Evolutionary conservation across 73 alveolate species (phyloP).

Genomic region (Breviolum minutum): DNA sequence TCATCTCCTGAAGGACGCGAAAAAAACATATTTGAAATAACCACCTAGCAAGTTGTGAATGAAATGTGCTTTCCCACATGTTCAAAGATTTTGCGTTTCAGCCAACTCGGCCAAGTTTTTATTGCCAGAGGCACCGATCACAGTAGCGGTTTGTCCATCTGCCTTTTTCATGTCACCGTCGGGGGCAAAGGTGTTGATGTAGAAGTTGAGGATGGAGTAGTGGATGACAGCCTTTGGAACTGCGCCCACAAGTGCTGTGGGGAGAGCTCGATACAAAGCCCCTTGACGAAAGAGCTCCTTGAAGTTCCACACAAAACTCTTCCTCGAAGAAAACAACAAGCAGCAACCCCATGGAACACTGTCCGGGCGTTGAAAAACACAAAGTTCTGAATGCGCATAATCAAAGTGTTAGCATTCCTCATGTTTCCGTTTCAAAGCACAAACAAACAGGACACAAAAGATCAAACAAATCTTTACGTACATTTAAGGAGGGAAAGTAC

Average conservation of each 20-base stretch:
- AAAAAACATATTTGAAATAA: too few species aligned
- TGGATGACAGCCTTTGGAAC: slow-evolving; percentile 91
- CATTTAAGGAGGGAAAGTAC: background rate
- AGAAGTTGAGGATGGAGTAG: slow-evolving; percentile 80
- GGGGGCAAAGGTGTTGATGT: slow-evolving; percentile 90
- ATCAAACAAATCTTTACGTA: background rate
- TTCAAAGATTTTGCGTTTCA: background rate
- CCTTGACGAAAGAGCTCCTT: slow-evolving; percentile 78
- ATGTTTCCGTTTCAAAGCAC: background rate
- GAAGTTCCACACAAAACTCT: slow-evolving; percentile 86
- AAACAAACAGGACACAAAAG: background rate
- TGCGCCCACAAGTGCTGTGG: slow-evolving; percentile 70
- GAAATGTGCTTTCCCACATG: background rate
- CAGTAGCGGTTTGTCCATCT: slow-evolving; percentile 75
- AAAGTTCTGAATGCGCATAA: background rate
- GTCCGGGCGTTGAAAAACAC: background rate
- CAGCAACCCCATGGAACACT: background rate
- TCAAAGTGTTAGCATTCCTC: background rate
- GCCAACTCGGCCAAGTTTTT: background rate
- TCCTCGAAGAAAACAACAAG: slow-evolving; percentile 3
- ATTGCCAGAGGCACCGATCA: background rate
- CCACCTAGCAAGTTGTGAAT: too few species aligned
- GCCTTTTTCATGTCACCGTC: slow-evolving; percentile 80
- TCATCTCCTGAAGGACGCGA: too few species aligned
- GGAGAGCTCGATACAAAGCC: slow-evolving; percentile 67